These are phyloP conservation scores for Boletus edulis DNA, from an alignment of 768 basidiomycete genomes.

Conservation along the genomic window DNA sequence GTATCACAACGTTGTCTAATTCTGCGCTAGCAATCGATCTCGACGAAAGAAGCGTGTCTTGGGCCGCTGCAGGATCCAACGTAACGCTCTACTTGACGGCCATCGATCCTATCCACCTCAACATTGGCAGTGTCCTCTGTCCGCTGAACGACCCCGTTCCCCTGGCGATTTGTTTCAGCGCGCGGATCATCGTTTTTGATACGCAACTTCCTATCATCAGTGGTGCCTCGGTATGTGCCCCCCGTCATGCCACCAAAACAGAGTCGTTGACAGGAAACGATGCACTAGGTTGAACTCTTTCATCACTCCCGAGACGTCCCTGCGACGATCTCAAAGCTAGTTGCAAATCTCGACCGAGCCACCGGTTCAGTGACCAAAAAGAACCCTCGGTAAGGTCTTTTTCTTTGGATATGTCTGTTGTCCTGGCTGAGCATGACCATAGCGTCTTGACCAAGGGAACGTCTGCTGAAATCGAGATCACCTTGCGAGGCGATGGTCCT, in stretches of 20 bases:
- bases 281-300: conserved; percentile 79
- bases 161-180: conserved; percentile 73
- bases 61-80: conserved; percentile 90
- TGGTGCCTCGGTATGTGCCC: conserved; percentile 69
- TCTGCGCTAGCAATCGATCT: conserved; percentile 69
- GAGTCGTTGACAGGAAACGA: neutral
- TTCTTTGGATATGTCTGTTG: neutral
- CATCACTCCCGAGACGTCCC: conserved; percentile 94
- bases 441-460: conserved; percentile 84
- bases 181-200: conserved; percentile 93
- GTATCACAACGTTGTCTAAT: neutral
- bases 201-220: conserved; percentile 84
- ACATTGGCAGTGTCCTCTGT: conserved; percentile 88
- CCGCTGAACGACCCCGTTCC: conserved; percentile 69
- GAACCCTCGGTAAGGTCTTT: conserved; percentile 66
- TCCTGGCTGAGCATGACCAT: conserved; percentile 5
- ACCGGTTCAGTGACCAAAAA: conserved; percentile 70
- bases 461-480: conserved; percentile 86
- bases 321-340: conserved; percentile 78
- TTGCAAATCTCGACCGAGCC: conserved; percentile 76
- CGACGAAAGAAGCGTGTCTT: conserved; percentile 73
- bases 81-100: conserved; percentile 79
- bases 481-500: conserved; percentile 55
- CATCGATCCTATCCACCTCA: conserved; percentile 84
- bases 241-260: neutral